Conservation (phyloP, 1,284 basidiomycete genomes). For the Microbotryum lychnidis-dioicae region DNA sequence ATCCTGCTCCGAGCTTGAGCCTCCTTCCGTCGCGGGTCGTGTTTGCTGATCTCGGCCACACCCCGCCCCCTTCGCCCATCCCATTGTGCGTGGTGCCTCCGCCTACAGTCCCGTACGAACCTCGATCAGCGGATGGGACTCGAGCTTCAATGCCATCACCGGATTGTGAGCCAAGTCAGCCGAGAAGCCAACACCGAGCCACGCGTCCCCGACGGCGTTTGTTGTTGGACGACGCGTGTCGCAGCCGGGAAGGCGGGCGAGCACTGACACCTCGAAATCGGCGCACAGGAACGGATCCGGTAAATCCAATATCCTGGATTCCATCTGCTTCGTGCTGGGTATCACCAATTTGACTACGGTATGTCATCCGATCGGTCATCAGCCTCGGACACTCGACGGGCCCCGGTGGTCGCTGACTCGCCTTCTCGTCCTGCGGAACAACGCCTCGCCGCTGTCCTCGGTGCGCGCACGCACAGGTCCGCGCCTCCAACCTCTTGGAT, state of each 20-base stretch:
- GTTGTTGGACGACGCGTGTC: too few relatives aligned
- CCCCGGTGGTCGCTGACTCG: too few relatives aligned
- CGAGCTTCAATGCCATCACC: slow-evolving; percentile 45
- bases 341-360: slow-evolving; percentile 87
- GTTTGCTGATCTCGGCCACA: slow-evolving; percentile 1
- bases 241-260: too few relatives aligned
- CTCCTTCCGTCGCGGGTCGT: background rate
- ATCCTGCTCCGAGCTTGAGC: background rate
- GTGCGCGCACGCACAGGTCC: slow-evolving; percentile 61
- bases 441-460: background rate
- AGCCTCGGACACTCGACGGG: background rate
- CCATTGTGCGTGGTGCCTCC: background rate
- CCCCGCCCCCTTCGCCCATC: slow-evolving; percentile 6
- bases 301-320: slow-evolving; percentile 96
- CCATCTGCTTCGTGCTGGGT: slow-evolving; percentile 94
- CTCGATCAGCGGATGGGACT: slow-evolving; percentile 43
- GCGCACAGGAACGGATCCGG: slow-evolving; percentile 47
- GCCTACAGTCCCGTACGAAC: slow-evolving; percentile 37
- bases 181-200: too few relatives aligned
- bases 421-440: background rate
- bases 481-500: slow-evolving; percentile 92
- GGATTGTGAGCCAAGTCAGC: slow-evolving; percentile 29
- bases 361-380: slow-evolving; percentile 28
- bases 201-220: background rate
- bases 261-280: background rate